Conservation (phyloP, 371 early-diverging fungal genomes). For the Mucor saturninus region DNA sequence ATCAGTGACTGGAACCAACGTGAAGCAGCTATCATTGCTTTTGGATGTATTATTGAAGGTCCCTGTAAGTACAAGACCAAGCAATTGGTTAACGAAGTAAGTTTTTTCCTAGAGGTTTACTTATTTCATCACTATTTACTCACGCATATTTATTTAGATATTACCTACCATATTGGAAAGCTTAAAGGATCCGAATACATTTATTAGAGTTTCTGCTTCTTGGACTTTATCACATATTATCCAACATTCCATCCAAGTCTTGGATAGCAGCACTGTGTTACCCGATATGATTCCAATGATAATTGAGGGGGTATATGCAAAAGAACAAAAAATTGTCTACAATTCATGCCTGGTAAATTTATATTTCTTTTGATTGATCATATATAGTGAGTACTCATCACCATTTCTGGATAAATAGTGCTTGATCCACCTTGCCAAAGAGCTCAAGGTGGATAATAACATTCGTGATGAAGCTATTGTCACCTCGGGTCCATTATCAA, state of each 20-base stretch:
- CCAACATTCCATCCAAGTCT: background rate
- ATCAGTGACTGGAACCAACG: background rate
- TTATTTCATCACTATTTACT: background rate
- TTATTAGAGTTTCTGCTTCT: background rate
- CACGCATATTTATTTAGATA: background rate
- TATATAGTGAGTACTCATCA: too few relatives aligned
- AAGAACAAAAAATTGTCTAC: background rate
- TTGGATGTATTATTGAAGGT: slow-evolving; percentile 11
- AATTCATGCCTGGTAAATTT: slow-evolving; percentile 5
- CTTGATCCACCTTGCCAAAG: background rate
- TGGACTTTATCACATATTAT: slow-evolving; percentile 6
- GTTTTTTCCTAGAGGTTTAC: too few relatives aligned
- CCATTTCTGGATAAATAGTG: background rate
- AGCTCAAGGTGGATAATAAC: background rate
- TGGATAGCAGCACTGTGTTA: background rate
- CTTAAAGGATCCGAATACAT: background rate
- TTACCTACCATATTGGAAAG: slow-evolving; percentile 1
- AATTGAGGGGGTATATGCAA: background rate
- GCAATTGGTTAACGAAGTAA: slow-evolving; percentile 1
- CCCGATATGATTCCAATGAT: background rate
- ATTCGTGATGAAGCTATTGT: background rate
- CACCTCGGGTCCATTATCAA: background rate
- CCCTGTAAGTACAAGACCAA: slow-evolving; percentile 7
- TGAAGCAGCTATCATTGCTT: slow-evolving; percentile 11
- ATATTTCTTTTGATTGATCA: too few relatives aligned